phyloP scores from a whole-genome alignment of 2,329 filamentous ascomycete species.

The Xylaria sp. region DNA sequence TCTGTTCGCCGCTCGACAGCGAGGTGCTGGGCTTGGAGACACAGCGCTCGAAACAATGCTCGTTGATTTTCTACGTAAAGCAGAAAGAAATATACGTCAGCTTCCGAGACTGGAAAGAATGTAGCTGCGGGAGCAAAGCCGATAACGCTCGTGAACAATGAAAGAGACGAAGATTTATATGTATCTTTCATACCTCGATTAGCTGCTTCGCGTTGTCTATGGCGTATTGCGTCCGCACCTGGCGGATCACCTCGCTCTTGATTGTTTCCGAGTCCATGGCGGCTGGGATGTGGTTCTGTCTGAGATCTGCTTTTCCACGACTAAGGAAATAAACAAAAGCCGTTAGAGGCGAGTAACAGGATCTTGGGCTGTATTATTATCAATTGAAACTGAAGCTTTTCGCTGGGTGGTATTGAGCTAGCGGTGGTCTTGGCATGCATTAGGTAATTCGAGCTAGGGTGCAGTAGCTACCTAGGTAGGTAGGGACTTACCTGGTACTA shows the following conservation, averaged over 20 bases:
- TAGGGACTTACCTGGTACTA: too few relatives aligned
- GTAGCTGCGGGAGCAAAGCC: too few relatives aligned
- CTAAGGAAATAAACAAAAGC: background rate
- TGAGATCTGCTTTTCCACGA: constrained; percentile 13
- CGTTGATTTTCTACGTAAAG: constrained; percentile 76
- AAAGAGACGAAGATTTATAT: background rate
- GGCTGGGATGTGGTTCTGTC: constrained; percentile 36
- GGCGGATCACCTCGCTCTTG: constrained; percentile 72
- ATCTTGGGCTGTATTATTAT: background rate
- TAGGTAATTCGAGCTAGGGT: background rate
- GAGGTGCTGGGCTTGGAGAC: constrained; percentile 75
- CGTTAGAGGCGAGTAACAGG: background rate
- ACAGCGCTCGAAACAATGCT: constrained; percentile 84
- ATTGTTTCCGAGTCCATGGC: constrained; percentile 68
- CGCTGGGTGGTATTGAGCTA: constrained; percentile 8
- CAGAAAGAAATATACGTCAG: constrained; percentile 16
- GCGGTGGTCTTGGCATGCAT: constrained; percentile 28
- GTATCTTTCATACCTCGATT: constrained; percentile 68
- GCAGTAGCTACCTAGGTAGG: background rate
- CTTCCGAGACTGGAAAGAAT: background rate
- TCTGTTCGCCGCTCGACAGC: constrained; percentile 73
- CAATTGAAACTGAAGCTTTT: constrained; percentile 26
- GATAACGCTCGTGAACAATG: too few relatives aligned
- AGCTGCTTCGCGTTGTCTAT: constrained; percentile 75
- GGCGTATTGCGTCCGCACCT: constrained; percentile 72